Evolutionary conservation across 164 flowering plant genomes (phyloP).

Genomic region (Berberis vulgaris): DNA sequence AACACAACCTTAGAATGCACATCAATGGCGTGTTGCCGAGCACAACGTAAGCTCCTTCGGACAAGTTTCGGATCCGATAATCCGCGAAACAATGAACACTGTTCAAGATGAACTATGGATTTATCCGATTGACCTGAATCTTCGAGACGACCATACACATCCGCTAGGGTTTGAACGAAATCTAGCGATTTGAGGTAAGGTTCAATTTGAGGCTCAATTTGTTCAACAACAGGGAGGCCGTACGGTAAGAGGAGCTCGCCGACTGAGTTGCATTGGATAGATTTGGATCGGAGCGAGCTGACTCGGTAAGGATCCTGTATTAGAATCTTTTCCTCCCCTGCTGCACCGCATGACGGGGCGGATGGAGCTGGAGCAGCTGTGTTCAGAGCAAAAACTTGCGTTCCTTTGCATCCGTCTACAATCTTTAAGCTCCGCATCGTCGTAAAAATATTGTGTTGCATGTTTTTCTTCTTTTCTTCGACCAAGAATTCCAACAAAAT

Average conservation of each 20-base stretch:
- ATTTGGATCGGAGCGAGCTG: conserved; percentile 21
- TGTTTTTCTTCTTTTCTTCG: no score
- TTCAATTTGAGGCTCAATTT: conserved; percentile 63
- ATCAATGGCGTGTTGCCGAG: conserved; percentile 55
- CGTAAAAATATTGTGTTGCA: no score
- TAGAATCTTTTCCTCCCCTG: no score
- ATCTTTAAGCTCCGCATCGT: no score
- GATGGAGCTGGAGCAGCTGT: no score
- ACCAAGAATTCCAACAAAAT: no score
- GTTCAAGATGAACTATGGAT: conserved; percentile 41
- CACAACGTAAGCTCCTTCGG: conserved; percentile 46
- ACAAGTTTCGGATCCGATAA: conserved; percentile 66
- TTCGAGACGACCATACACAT: conserved; percentile 37
- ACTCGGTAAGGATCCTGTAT: neutral
- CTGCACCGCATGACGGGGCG: no score
- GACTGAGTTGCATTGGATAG: conserved; percentile 10
- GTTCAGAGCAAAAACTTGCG: no score
- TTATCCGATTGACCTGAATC: conserved; percentile 28
- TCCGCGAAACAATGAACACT: conserved; percentile 39
- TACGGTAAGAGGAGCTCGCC: conserved; percentile 31
- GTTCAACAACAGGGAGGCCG: conserved; percentile 39
- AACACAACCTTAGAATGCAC: conserved; percentile 63
- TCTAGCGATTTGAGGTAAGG: conserved; percentile 44
- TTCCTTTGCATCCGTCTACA: no score
- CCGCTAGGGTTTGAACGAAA: conserved; percentile 51